Evolutionary conservation across 345 rosid species (phyloP), one percentile per base, ranked within the genome.

Genomic region (Adansonia digitata): DNA sequence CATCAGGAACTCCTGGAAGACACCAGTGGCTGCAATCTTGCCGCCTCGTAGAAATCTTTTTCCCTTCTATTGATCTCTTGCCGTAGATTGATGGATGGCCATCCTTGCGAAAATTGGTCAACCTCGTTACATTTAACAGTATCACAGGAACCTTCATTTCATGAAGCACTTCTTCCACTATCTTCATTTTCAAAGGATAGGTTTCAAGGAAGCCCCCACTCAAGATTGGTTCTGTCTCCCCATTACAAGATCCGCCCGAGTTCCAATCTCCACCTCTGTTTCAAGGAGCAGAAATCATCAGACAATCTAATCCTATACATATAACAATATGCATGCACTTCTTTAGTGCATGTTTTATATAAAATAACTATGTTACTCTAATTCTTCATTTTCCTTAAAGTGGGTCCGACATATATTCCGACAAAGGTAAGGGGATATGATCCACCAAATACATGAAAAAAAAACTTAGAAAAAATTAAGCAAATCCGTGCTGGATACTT

Each of bases 1-100:
- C 85, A 80, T 94, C 98, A 1, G 97, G 98, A 46, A 94, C 90
- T 31, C 98, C 97, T 0, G 97, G 98, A 78, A 94, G 88, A 82
- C 97, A 94, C 98, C 98, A 94, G 73, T 94, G 98, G 82, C 98
- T 94, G 82, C 98, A 94, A 77, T 94, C 97, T 73, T 94, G 97
- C 64, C 84, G 83, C 72, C 85, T 84, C 3, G 64, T 64, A 2
- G 90, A 81, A 40, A 81, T 79, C 80, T 74, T 83, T 73, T 72
- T 81, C 43, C 88, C 88, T 5, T 73, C 78, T 0, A 69, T 78
- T 27, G 64, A 46, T 59, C 74, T 86, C 88, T 89, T 93, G 45
- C 98, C 92, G 46, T 81, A 94, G 69, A 90, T 67, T 5, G 97
- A 91, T 0, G 97, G 97, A 77, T 92, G 98, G 12, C 98, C 97